Base-by-base conservation (phyloP, 1,284 basidiomycete genomes). In the Irpex sp. region DNA sequence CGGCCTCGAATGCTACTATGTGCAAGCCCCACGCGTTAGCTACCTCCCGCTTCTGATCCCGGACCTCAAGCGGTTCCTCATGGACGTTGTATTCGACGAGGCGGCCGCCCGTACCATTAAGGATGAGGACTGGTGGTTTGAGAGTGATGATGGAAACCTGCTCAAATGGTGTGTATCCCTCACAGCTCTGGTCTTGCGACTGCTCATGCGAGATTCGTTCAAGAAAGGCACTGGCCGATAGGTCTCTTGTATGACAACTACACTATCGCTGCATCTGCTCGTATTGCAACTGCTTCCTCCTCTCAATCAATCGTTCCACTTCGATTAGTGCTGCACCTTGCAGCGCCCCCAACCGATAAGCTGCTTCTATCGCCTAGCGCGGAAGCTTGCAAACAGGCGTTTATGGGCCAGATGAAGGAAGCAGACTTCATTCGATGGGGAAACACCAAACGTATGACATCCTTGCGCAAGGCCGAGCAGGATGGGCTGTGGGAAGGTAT, bases 401-500 rank as follows among this genome's bases (percentile, higher is more conserved):
- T 94, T 74, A 94, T 97, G 89, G 93, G 92, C 5, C 92, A 96
- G 73, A 77, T 97, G 57, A 97, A 97, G 72, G 96, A 98, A 75
- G 94, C 94, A 0, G 96, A 98, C 74, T 97, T 96, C 73, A 88
- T 97, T 60, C 82, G 96, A 60, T 97, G 94, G 94, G 93, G 96
- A 1, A 97, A 91, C 77, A 96, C 93, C 17, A 93, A 94, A 73
- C 85, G 94, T 37, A 94, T 97, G 78, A 97, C 94, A 0, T 87
- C 91, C 15, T 80, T 98, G 54, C 79, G 94, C 62, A 92, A 94
- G 74, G 86, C 85, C 36, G 96, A 97, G 73, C 91, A 97, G 73
- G 96, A 98, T 74, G 93, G 90, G 0, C 86, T 97, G 61, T 98
- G 96, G 96, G 93, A 97, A 69, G 95, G 94, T 5, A 91, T 97